Evolutionary conservation across 306 rosid genomes (phyloP), one percentile per base, ranked within the genome.

Genomic region (Biancaea sappan): DNA sequence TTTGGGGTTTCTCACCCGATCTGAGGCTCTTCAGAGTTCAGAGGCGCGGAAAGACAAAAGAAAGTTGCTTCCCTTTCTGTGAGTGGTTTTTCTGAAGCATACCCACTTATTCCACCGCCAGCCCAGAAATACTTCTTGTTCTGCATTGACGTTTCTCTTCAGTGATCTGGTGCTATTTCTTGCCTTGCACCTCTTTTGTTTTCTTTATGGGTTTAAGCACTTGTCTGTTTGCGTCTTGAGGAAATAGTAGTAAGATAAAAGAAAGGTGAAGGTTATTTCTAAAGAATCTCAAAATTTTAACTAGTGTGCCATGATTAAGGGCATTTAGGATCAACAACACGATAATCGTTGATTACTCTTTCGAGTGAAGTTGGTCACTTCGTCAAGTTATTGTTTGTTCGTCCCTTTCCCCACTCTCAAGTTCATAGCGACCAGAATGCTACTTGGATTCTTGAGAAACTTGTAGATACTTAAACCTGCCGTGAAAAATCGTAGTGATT

Each of bases 1-100:
- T 21, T 22, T 8, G 15, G n/a, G n/a, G n/a, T n/a, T n/a, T n/a
- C n/a, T n/a, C n/a, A 52, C 22, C 29, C 73, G 87, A 84, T 84
- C 90, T 75, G 91, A 86, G 81, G 80, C 80, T 70, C 82, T 54
- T 80, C 83, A 51, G 82, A 31, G 69, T 54, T 80, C 83, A 51
- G 82, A 31, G 69, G 25, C 32, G 59, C 73, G 80, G 76, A 65
- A 79, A 62, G 61, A 41, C 71, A 12, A 61, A 21, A 67, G 63
- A 79, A 83, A 83, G 80, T 69, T 46, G 56, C 59, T 64, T 74
- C 67, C 76, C 86, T 86, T 83, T 84, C 78, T 73, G 64, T 29
- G 32, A 15, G 24, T 66, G 31, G 34, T 32, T 69, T 57, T 46
- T 71, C 53, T 64, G 66, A 53, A 18, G 29, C 72, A 43, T 74